Evolutionary conservation across 73 alveolate species (phyloP), one percentile per base, ranked within the genome.

Genomic region (Stentor coeruleus): DNA sequence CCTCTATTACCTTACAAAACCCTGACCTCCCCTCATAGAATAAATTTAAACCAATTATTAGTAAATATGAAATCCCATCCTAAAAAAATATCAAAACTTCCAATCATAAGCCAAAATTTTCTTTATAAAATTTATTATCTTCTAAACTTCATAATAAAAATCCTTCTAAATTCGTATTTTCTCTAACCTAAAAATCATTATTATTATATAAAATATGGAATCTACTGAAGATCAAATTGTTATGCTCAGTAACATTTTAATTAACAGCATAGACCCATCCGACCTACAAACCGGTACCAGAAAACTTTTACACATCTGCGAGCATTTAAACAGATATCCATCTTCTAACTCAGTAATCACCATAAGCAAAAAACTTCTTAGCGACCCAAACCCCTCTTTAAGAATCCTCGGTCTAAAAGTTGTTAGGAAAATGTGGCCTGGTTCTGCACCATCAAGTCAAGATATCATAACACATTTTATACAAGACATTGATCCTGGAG

Each of bases 401-500:
- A 6, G 66, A 49, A 20, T 49, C 28, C 6, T 20, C 66, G 66
- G 66, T 49, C 66, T 49, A 49, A 49, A 49, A 49, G 20, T 49
- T 11, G 66, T 49, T 11, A 49, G 66, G 20, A 49, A 49, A 49
- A 11, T 49, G 28, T 49, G 66, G 66, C 6, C 66, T 20, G 6
- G 66, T 49, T 49, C 66, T 11, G 20, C 6, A 11, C 66, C 66
- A 49, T 49, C 66, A 6, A 49, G 66, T 2, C 79, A 66, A 66
- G 79, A 66, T 28, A 66, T 66, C 33, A 11, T 66, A 66, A 0
- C 0, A 20, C 0, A 31, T 1, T 66, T 66, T 33, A 66, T 31
- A 37, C n/a, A 66, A 1, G 79, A 66, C 37, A 33, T 66, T 26
- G 79, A 66, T 33, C 79, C 79, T 26, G 37, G 15, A 66, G 79